These are phyloP conservation scores for Amylocarpus encephaloides DNA, from an alignment of 2,329 filamentous ascomycete genomes.

Conservation along the genomic window DNA sequence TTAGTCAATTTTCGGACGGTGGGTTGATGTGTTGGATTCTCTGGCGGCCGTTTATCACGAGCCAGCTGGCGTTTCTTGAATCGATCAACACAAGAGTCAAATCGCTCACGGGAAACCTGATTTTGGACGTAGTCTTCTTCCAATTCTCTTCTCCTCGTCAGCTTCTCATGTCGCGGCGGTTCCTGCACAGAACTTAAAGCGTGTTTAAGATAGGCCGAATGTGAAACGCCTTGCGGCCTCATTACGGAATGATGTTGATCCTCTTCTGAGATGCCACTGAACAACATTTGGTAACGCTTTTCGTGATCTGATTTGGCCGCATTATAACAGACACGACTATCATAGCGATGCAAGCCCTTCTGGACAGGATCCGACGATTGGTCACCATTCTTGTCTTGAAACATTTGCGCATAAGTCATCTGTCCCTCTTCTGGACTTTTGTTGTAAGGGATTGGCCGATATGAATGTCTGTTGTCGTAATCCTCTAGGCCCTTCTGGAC, in stretches of 20 bases:
- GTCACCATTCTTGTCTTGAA: background rate
- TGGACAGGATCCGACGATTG: conserved; percentile 27
- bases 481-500: conserved; percentile 33
- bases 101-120: too few species aligned
- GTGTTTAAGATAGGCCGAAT: too few species aligned
- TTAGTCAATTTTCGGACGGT: conserved; percentile 35
- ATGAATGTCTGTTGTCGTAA: conserved; percentile 32
- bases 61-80: background rate
- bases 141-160: too few species aligned
- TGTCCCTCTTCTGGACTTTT: conserved; percentile 3
- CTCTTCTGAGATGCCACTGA: background rate
- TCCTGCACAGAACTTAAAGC: too few species aligned
- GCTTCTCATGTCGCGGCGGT: too few species aligned
- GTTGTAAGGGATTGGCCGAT: conserved; percentile 33
- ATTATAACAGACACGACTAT: conserved; percentile 25
- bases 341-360: conserved; percentile 35
- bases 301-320: conserved; percentile 24
- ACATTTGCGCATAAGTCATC: background rate
- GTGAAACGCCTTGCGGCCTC: too few species aligned
- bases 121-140: too few species aligned
- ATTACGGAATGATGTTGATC: background rate
- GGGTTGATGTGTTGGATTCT: background rate
- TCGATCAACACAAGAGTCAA: background rate
- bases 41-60: background rate
- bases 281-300: background rate